Evolutionary conservation across 305 asterid genomes (phyloP), one percentile per base, ranked within the genome.

Genomic region (Ilex paraguariensis): DNA sequence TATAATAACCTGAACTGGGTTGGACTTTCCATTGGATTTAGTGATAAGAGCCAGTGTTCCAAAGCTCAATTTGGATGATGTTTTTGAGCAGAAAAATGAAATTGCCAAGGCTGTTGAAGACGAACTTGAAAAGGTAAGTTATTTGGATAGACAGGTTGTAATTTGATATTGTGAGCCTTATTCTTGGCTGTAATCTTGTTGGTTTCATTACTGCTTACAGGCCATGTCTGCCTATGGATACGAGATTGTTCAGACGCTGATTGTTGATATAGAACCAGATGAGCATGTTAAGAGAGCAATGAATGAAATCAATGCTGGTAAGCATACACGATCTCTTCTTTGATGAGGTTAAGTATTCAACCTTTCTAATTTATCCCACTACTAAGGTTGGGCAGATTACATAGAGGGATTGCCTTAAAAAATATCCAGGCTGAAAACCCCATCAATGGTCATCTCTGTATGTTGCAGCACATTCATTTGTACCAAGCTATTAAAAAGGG

Each of bases 171-270:
- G 54, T 62, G 49, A 31, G 51, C 7, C 57, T 60, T 16, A 60
- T 39, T 49, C 53, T 55, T 33, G 44, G 7, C 44, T 49, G 31
- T 33, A 32, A 48, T 61, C 31, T 8, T 53, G 36, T 52, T 31
- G 13, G 12, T 36, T 49, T 57, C 46, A 60, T 54, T 36, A 48
- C 55, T 74, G 57, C 57, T 66, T 77, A 58, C 74, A 90, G 97
- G 97, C 95, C 50, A 90, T 90, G 97, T 90, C 95, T 64, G 93
- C 87, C 40, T 90, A 87, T 62, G 97, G 97, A 13, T 87, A 77
- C 42, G 94, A 90, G 65, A 90, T 90, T 50, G 97, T 90, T 63
- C 95, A 89, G 80, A 84, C 97, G 1, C 86, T 90, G 14, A 90
- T 89, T 68, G 87, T 87, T 21, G 97, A 87, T 73, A 88, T 88